A percentile compares a stretch with the other conserved stretches of the same genome.
Evolutionary conservation across 805 yeast species (phyloP).

Genomic region (Myxozyma udenii): DNA sequence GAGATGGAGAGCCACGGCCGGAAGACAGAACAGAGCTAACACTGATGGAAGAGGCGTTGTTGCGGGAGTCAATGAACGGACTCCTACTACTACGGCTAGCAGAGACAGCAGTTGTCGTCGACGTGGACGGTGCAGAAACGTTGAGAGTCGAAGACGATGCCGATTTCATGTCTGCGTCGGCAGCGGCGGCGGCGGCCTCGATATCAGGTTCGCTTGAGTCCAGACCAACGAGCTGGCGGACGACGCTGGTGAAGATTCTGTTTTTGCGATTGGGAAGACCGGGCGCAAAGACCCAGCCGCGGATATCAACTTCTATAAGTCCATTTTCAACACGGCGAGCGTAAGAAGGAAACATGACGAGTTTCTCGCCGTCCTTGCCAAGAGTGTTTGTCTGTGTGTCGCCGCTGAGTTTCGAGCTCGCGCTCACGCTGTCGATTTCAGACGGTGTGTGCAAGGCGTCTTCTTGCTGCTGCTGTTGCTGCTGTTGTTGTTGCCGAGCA

Average conservation of each 20-base stretch:
- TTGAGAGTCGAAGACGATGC: constrained; percentile 1
- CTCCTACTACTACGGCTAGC: neutral
- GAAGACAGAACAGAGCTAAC: constrained; percentile 18
- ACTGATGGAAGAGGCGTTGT: constrained; percentile 16
- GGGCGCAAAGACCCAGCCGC: constrained; percentile 70
- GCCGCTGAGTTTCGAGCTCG: neutral
- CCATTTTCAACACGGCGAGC: constrained; percentile 40
- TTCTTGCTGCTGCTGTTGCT: constrained; percentile 1
- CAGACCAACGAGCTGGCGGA: constrained; percentile 59
- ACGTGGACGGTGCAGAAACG: neutral
- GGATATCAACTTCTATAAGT: constrained; percentile 55
- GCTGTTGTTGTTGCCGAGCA: constrained; percentile 21
- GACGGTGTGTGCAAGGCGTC: neutral
- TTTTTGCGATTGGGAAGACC: constrained; percentile 72
- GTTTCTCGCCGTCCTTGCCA: constrained; percentile 48
- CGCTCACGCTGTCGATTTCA: neutral
- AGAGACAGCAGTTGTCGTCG: neutral
- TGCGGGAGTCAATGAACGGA: neutral
- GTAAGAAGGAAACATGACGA: constrained; percentile 61
- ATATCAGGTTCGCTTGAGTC: constrained; percentile 12
- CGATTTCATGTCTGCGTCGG: constrained; percentile 4
- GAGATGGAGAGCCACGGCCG: constrained; percentile 13
- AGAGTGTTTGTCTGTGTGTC: constrained; percentile 9
- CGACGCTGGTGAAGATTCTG: constrained; percentile 61
- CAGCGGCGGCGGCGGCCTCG: constrained; percentile 4